Conservation (phyloP, 371 early-diverging fungal genomes). For the Mucor saturninus region DNA sequence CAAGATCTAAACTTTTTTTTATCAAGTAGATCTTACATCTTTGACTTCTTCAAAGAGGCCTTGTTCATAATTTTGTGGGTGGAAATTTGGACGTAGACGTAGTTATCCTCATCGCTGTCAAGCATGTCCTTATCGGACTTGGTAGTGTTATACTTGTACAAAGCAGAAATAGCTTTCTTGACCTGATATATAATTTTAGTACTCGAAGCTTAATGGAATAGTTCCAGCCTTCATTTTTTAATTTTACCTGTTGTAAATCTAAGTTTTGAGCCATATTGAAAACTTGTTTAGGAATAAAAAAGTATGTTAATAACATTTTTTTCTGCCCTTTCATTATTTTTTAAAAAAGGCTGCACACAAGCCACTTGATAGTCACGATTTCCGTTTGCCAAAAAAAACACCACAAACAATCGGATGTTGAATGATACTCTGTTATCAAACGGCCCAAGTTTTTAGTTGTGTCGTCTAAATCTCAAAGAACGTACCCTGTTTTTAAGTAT, state of each 20-base stretch:
- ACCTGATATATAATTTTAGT: conserved; percentile 6
- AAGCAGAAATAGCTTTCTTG: conserved; percentile 30
- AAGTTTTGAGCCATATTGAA: conserved; percentile 15
- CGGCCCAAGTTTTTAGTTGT: too few species aligned
- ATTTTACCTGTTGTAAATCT: conserved; percentile 22
- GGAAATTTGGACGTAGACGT: conserved; percentile 16
- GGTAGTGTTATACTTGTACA: conserved; percentile 19
- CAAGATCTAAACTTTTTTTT: neutral
- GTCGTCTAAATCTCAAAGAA: too few species aligned
- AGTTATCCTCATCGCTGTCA: conserved; percentile 15
- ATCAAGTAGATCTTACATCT: conserved; percentile 11
- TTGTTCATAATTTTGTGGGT: conserved; percentile 30
- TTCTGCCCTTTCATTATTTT: neutral
- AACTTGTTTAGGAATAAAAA: neutral
- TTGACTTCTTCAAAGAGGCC: conserved; percentile 13
- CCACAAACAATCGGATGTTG: too few species aligned
- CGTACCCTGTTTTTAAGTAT: too few species aligned
- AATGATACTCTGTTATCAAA: too few species aligned
- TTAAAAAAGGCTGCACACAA: neutral
- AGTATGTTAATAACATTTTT: neutral
- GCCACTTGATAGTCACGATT: conserved; percentile 2
- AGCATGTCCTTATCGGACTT: conserved; percentile 21
- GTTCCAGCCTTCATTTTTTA: neutral
- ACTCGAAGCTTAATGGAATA: neutral
- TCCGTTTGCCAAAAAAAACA: too few species aligned